A percentile compares a stretch with the other conserved stretches of the same genome.
Evolutionary conservation across 2,329 filamentous ascomycete genomes (phyloP).

Genomic region (Capronia coronata): DNA sequence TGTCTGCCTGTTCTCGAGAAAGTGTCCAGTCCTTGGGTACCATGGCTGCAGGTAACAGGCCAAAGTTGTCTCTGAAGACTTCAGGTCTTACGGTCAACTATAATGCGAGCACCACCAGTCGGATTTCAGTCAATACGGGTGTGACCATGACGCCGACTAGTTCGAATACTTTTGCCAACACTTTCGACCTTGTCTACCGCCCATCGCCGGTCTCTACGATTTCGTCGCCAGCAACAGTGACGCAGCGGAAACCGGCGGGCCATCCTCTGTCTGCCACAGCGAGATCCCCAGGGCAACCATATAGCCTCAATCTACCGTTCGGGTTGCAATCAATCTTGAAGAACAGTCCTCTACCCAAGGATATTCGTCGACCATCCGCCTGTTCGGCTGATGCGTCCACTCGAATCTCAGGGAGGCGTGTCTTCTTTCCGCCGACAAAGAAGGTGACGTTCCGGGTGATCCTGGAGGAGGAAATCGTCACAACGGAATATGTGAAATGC

Average conservation of each 20-base stretch:
- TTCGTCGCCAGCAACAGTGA: conserved; percentile 30
- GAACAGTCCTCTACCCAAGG: conserved; percentile 39
- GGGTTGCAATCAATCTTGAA: conserved; percentile 44
- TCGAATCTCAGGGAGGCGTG: conserved; percentile 36
- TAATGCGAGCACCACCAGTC: conserved; percentile 47
- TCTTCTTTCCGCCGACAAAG: conserved; percentile 51
- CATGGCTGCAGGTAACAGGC: conserved; percentile 36
- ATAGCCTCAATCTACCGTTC: conserved; percentile 39
- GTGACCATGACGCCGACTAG: conserved; percentile 51
- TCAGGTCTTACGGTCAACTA: conserved; percentile 45
- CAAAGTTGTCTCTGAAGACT: conserved; percentile 58
- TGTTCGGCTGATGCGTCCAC: conserved; percentile 34
- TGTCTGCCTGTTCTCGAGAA: conserved; percentile 7
- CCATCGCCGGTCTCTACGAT: conserved; percentile 34
- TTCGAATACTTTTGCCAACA: conserved; percentile 57
- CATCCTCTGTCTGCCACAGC: conserved; percentile 24
- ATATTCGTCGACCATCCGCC: conserved; percentile 35
- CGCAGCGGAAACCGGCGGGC: conserved; percentile 14
- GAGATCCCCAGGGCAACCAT: conserved; percentile 22
- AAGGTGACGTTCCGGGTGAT: conserved; percentile 51
- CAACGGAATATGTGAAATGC: conserved; percentile 48
- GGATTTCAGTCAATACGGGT: conserved; percentile 1
- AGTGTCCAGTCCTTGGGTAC: neutral
- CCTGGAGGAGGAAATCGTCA: conserved; percentile 55
- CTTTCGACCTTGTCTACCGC: conserved; percentile 45